Evolutionary conservation across 2,329 filamentous ascomycete species (phyloP), one percentile per base, ranked within the genome.

Genomic region (Fusarium verrucosum): DNA sequence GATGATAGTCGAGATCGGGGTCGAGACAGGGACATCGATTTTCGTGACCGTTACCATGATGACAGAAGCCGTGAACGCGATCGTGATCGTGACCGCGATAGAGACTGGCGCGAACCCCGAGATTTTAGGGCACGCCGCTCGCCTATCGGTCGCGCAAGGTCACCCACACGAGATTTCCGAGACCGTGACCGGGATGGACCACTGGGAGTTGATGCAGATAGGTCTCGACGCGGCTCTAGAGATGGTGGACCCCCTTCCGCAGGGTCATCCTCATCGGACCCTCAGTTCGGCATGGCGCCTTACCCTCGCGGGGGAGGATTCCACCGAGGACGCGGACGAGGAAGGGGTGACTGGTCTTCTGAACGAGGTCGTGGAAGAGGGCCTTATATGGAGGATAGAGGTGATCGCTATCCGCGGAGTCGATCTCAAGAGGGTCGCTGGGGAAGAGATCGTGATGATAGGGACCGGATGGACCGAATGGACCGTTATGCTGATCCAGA

Each of bases 181-280:
- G 87, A 90, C 47, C 77, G 80, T 67, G 78, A 86, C 56, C 74
- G 82, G 69, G 85, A 88, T 69, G 75, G 79, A 3, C 88, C 87
- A 1, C 80, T 88, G 28, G 87, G 87, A 42, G 79, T 90, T 8
- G 90, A 93, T 65, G 82, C 87, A 9, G 87, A 89, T 56, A 84
- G 90, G 56, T 86, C 87, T 17, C 82, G 90, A 50, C 83, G 90
- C 42, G 87, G 85, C 16, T 92, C 90, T 10, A 83, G 91, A 70
- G 91, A 94, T 70, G 90, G 75, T 10, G 79, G 90, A 0, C 89
- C 90, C 11, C 84, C 87, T 20, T 91, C 89, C 2, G 89, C 88
- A 17, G 88, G 88, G 6, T 92, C 90, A 4, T 87, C 87, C 10
- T 87, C 87, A 20, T 91, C 90, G 0, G 90, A 93, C 62, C 83